These are phyloP conservation scores for Sphaerobolus stellatus DNA, from an alignment of 1,284 basidiomycete genomes.

Conservation along the genomic window DNA sequence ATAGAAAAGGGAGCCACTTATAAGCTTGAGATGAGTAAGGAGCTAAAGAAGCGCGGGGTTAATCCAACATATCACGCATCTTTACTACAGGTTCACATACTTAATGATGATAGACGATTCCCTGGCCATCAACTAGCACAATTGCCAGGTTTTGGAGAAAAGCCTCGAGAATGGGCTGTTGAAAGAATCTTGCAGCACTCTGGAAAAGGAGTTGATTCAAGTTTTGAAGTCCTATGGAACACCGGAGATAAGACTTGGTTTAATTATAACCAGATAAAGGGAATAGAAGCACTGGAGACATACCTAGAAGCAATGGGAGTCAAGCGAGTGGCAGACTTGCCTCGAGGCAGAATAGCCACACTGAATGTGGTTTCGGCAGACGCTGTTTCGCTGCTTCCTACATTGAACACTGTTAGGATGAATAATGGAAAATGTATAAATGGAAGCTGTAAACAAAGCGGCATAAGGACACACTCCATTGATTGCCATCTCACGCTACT, in stretches of 20 bases:
- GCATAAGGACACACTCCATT: no score
- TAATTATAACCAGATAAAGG: constrained; percentile 24
- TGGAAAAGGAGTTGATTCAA: constrained; percentile 21
- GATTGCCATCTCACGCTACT: no score
- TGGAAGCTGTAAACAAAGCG: no score
- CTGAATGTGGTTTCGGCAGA: no score
- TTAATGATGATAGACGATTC: constrained; percentile 17
- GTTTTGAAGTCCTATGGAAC: constrained; percentile 35
- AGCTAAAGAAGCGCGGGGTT: constrained; percentile 17
- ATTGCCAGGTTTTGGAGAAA: constrained; percentile 17
- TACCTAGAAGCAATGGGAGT: constrained; percentile 24
- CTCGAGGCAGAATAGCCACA: no score
- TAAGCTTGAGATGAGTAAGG: constrained; percentile 14
- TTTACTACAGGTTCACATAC: constrained; percentile 18
- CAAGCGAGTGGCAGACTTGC: no score
- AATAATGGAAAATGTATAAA: no score
- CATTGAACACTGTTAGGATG: no score
- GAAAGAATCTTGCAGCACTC: constrained; percentile 30
- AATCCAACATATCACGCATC: constrained; percentile 19
- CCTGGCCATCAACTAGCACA: constrained; percentile 18
- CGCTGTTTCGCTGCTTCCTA: no score
- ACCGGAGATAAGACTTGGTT: constrained; percentile 36
- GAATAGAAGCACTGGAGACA: constrained; percentile 20
- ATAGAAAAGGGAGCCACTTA: neutral
- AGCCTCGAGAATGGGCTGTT: constrained; percentile 30